Evolutionary conservation across 371 early-diverging fungal genomes (phyloP), one percentile per base, ranked within the genome.

Genomic region (Rhizopus stolonifer): DNA sequence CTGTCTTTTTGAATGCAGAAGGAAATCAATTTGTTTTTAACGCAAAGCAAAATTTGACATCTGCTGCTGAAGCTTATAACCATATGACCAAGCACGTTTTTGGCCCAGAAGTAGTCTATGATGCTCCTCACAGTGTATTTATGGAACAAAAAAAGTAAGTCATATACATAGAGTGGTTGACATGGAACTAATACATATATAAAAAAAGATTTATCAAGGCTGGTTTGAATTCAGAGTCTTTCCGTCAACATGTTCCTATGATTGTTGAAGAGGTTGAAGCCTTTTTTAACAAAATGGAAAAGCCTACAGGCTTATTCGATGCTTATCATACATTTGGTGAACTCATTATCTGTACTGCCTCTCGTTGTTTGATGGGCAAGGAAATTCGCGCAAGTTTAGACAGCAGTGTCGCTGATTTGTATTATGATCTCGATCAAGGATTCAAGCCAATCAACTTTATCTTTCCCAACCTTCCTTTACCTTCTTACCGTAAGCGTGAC

Each of bases 1-100:
- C 96, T 1, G 88, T 87, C 32, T 89, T 89, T 54, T 70, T 96
- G 40, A 94, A 93, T 36, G 78, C 89, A 6, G 96, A 96, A 61
- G 98, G 97, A 55, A 96, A 96, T 79, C 86, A 95, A 80, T 90
- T 93, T 69, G 87, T 96, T 7, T 94, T 98, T 77, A 98, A 98
- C 79, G 89, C 88, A 46, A 93, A 92, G 65, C 77, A 91, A 52
- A 86, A 89, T 55, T 53, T 89, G 56, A 93, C 92, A 49, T 90
- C 91, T 34, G 96, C 97, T 36, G 97, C 96, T 65, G 94, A 89
- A 33, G 96, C 96, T 31, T 98, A 98, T 77, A 89, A 84, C 59
- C 82, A 83, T 33, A 83, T 98, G 79, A 98, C 97, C 11, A 92
- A 88, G 42, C 93, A 94, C 17, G 96, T 96, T 25, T 98, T 98